phyloP scores from a whole-genome alignment of 1,139 yeast genomes.

The Magnusiomyces tetraspermus region DNA sequence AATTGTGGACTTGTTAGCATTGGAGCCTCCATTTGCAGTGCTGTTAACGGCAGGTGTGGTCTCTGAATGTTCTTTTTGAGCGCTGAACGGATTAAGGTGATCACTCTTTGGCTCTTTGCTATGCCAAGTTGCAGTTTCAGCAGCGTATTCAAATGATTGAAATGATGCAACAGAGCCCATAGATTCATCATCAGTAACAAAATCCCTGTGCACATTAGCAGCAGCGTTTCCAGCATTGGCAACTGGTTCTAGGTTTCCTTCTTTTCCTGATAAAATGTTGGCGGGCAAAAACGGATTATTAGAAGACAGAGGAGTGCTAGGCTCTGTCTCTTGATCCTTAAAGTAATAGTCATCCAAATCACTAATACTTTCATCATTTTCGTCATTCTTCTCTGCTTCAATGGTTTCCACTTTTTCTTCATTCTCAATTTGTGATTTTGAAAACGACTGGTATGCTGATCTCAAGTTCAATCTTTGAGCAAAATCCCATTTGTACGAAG shows the following conservation, averaged over 20 bases:
- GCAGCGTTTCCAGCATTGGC: neutral
- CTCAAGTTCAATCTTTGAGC: neutral
- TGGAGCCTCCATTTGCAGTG: too few species aligned
- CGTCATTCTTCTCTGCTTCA: neutral
- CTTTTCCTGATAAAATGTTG: neutral
- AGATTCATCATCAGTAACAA: neutral
- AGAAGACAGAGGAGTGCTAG: neutral
- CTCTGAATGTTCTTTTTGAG: neutral
- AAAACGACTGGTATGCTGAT: neutral
- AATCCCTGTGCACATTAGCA: neutral
- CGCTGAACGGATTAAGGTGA: neutral
- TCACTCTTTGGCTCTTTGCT: neutral
- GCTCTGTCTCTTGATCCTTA: neutral
- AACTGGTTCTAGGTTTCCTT: neutral
- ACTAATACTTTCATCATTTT: neutral
- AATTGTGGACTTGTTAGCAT: neutral
- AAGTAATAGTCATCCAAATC: too few species aligned
- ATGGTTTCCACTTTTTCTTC: neutral
- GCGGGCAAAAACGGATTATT: neutral
- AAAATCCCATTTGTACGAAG: neutral
- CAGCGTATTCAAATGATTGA: neutral
- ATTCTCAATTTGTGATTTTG: neutral
- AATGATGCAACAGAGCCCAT: neutral
- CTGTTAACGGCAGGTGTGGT: too few species aligned
- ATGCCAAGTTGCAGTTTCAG: neutral